Base-by-base conservation (phyloP, 192 early-diverging fungal species). In the Coemansia sp. region DNA sequence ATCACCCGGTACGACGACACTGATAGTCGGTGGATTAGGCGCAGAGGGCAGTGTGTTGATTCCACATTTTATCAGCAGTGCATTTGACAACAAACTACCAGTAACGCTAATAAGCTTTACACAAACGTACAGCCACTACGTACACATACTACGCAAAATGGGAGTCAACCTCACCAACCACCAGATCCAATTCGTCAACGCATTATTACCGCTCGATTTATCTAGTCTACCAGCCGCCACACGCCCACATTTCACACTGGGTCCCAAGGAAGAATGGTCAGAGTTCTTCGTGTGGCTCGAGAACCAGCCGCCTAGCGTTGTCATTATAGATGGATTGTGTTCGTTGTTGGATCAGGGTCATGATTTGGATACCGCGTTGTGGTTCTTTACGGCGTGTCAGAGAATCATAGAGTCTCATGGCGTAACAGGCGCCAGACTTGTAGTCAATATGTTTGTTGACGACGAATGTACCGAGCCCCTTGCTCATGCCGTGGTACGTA, bases 91-190 rank as follows among this genome's bases (percentile, higher is more conserved):
- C 17, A 53, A 65, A 32, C n/a, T 33, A 0, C 37, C 63, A 0
- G 66, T 76, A 2, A 50, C 64, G 3, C 68, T 82, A 1, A 9
- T 82, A 17, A 74, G 71, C 17, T 73, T 82, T 28, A 63, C 64
- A 6, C 74, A 77, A 19, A 76, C 79, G 2, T 63, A 65, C 62
- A 82, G 63, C 68, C 74, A 82, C 67, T 82, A 82, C 59, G 59
- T 74, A 58, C 79, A 82, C 59, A 76, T 82, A 4, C 64, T 82
- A 68, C 79, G 74, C 52, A 82, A 82, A 58, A 74, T 73, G 68
- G 79, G 79, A 1, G 66, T 82, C 10, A 69, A 73, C 35, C 57
- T 58, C 6, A 21, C 53, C 17, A 69, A 61, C 13, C 59, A 23
- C 13, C 40, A 39, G 3, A 42, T 72, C 3, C 66, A 70, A 14